Evolutionary conservation across 2,329 filamentous ascomycete species (phyloP).

Genomic region (Clonostachys rosea): DNA sequence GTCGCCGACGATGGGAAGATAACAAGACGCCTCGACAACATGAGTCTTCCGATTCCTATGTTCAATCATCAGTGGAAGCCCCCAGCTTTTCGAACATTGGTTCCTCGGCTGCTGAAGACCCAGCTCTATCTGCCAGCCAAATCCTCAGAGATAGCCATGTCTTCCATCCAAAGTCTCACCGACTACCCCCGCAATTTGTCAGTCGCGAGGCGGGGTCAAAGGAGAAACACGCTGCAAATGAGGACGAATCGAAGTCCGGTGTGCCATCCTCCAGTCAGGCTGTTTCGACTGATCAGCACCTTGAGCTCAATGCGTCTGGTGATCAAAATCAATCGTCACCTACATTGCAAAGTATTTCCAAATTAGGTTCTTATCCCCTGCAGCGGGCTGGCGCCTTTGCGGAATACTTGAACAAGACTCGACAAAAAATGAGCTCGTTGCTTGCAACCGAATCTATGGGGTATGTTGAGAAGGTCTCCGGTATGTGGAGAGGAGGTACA

Average conservation of each 20-base stretch:
- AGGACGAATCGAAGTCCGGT: conserved; percentile 5
- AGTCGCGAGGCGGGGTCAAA: not conserved
- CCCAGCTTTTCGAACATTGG: conserved; percentile 68
- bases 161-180: conserved; percentile 57
- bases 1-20: conserved; percentile 41
- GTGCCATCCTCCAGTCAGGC: conserved; percentile 16
- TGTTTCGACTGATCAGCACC: too few relatives aligned
- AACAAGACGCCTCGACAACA: conserved; percentile 13
- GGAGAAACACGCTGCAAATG: not conserved
- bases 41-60: conserved; percentile 70
- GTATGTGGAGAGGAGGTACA: conserved; percentile 90
- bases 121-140: conserved; percentile 71
- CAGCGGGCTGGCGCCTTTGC: conserved; percentile 81
- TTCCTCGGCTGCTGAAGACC: conserved; percentile 68
- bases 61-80: conserved; percentile 64
- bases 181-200: not conserved
- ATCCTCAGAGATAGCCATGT: conserved; percentile 85
- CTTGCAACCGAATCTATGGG: conserved; percentile 91
- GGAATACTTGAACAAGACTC: conserved; percentile 73
- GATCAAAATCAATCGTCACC: conserved; percentile 11
- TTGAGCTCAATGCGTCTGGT: too few relatives aligned
- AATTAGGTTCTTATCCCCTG: conserved; percentile 70
- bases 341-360: conserved; percentile 47
- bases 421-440: conserved; percentile 76
- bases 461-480: conserved; percentile 93